phyloP scores from a whole-genome alignment of 2,329 filamentous ascomycete species.

The Leptographium radiaticola region DNA sequence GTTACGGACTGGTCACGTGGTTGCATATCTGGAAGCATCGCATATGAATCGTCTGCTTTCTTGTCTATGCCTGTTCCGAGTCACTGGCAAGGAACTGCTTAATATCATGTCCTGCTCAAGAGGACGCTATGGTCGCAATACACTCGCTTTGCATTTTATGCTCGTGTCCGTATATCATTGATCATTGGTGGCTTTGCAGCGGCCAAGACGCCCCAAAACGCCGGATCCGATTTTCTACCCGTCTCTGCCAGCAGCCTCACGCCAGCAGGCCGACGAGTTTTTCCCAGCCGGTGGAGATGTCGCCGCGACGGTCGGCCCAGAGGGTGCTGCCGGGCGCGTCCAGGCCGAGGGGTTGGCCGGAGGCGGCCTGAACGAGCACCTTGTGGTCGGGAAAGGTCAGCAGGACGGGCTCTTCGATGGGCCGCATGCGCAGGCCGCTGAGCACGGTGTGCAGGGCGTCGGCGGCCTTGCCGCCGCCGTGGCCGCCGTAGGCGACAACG shows the following conservation, averaged over 20 bases:
- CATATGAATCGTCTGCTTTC: too few species aligned
- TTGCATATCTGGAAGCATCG: too few species aligned
- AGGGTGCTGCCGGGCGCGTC: background rate
- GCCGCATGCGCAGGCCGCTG: constrained; percentile 11
- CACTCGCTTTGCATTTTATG: too few species aligned
- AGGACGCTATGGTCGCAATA: too few species aligned
- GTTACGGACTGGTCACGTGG: background rate
- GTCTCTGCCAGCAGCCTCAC: too few species aligned
- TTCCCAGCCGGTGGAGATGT: constrained; percentile 12
- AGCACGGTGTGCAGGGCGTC: constrained; percentile 15
- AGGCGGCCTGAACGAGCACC: constrained; percentile 3
- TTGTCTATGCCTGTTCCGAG: too few species aligned
- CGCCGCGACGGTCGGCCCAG: constrained; percentile 10
- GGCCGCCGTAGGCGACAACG: constrained; percentile 34
- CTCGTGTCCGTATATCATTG: too few species aligned
- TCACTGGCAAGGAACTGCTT: too few species aligned
- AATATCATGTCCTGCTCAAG: too few species aligned
- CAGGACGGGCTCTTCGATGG: constrained; percentile 12
- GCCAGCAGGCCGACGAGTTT: constrained; percentile 8
- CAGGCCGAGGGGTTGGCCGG: constrained; percentile 11
- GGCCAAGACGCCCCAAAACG: too few species aligned
- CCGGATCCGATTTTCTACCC: too few species aligned
- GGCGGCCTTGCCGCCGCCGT: constrained; percentile 19
- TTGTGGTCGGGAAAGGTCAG: constrained; percentile 13
- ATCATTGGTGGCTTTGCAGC: too few species aligned